Evolutionary conservation across 2,329 filamentous ascomycete species (phyloP).

Genomic region (Colletotrichum zoysiae): DNA sequence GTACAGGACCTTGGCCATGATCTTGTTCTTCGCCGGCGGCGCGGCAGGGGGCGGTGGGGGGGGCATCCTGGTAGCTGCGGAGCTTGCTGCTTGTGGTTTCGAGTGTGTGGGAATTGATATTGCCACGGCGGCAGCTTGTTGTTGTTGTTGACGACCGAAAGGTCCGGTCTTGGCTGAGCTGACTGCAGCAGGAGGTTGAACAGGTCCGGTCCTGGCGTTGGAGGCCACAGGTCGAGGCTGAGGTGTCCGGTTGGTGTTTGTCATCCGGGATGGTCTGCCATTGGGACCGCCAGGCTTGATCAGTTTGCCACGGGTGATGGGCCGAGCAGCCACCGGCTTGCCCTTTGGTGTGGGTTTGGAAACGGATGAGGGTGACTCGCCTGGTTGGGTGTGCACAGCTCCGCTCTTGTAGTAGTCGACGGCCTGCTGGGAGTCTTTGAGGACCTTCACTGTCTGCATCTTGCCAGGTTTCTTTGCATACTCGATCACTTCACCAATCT

Average conservation of each 20-base stretch:
- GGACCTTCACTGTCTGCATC: slow-evolving; percentile 85
- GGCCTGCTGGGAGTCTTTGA: slow-evolving; percentile 84
- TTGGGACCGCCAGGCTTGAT: slow-evolving; percentile 91
- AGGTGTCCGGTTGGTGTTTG: slow-evolving; percentile 59
- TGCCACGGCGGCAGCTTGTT: slow-evolving; percentile 41
- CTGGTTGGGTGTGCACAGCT: slow-evolving; percentile 85
- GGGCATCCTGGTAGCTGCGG: slow-evolving; percentile 49
- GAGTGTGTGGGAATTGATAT: slow-evolving; percentile 39
- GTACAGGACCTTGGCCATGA: slow-evolving; percentile 90
- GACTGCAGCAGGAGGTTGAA: slow-evolving; percentile 51
- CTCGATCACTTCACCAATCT: slow-evolving; percentile 86
- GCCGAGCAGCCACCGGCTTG: slow-evolving; percentile 87
- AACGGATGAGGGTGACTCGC: slow-evolving; percentile 84
- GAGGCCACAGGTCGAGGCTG: slow-evolving; percentile 58
- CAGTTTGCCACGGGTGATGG: slow-evolving; percentile 93
- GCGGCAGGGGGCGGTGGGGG: slow-evolving; percentile 78
- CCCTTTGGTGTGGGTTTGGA: slow-evolving; percentile 89
- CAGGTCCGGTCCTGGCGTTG: slow-evolving; percentile 31
- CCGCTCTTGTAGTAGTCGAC: slow-evolving; percentile 95
- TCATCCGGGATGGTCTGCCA: slow-evolving; percentile 81
- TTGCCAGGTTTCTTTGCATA: slow-evolving; percentile 99
- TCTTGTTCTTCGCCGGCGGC: slow-evolving; percentile 72
- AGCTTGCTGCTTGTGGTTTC: slow-evolving; percentile 36
- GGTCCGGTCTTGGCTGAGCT: slow-evolving; percentile 45
- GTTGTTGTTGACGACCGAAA: slow-evolving; percentile 38